Base-by-base conservation (phyloP, 1,139 yeast genomes). In the Debaryomyces sp. region DNA sequence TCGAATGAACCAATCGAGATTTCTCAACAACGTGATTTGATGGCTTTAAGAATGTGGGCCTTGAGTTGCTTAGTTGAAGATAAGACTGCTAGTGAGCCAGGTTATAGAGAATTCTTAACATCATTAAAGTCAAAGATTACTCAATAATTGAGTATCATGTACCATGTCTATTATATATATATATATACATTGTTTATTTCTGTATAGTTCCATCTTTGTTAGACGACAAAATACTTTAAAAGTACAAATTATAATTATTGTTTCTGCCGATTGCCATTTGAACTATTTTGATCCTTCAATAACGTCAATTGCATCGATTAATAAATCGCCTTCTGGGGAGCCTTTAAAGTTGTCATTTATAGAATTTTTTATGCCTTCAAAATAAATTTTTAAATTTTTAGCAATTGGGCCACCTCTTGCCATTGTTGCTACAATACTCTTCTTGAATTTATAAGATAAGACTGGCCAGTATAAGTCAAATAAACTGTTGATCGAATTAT, bases 11-110 rank as follows among this genome's bases (percentile, higher is more conserved):
- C 89, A 46, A 73, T 82, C 53, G 83, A 80, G 55, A 80, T 82
- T 53, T 74, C 82, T 35, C 81, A 81, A 54, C 83, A 81, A 51
- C 80, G 88, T 60, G 97, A 92, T 59, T 84, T 94, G 54, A 78
- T 82, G 69, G 85, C 97, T 12, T 79, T 94, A 67, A 83, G 97
- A 70, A 75, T 89, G 76, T 94, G 99, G 99, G 96, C 96, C 46
- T 77, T 87, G 52, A 87, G 96, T 54, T 82, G 87, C 59, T 78
- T 94, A 68, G 92, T 94, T 45, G 98, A 94, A 71, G 99, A 92
- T 70, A 86, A 94, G 67, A 80, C 85, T 37, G 87, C 85, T 55
- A 81, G 78, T 51, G 85, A 82, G 59, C 82, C 82, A 49, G 84
- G 94, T 50, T 94, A 92, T 75, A 84, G 87, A 70, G 97, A 92